Percentiles rank a stretch among this genome's conserved stretches.
Evolutionary conservation across 106 monocot species (phyloP).

Genomic region (Dioscorea alata): DNA sequence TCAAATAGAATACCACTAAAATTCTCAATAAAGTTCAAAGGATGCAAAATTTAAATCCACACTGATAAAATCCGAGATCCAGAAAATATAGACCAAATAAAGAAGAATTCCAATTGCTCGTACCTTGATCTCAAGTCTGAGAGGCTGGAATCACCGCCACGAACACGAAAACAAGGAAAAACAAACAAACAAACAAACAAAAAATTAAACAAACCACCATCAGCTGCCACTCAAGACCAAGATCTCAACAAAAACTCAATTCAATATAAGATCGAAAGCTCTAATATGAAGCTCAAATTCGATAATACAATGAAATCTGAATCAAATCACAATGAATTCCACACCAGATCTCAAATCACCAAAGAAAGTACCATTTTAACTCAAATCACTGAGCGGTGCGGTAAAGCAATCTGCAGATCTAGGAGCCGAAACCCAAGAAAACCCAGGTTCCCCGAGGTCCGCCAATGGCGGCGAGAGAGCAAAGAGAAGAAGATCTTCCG

Average conservation of each 20-base stretch:
- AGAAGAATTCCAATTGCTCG: neutral
- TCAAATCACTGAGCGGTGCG: neutral
- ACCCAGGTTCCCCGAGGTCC: neutral
- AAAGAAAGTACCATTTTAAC: neutral
- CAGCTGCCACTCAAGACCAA: neutral
- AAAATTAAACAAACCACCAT: neutral
- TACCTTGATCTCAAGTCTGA: conserved; percentile 87
- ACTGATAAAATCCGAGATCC: neutral
- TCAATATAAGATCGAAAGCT: no score
- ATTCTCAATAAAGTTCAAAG: neutral
- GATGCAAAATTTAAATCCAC: neutral
- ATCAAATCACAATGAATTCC: neutral
- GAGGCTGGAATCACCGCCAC: conserved; percentile 43
- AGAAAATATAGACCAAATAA: neutral
- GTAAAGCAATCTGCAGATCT: no score
- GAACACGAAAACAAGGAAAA: conserved; percentile 7
- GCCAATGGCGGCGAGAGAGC: neutral
- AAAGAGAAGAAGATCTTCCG: neutral
- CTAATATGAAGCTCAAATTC: no score
- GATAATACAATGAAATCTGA: neutral
- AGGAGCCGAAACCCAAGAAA: neutral
- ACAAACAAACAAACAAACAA: conserved; percentile 7
- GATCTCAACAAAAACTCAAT: neutral
- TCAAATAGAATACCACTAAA: neutral
- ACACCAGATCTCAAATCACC: neutral